These are phyloP conservation scores for Hypoxylon lienhwacheense DNA, from an alignment of 495 filamentous ascomycete genomes.

Conservation along the genomic window DNA sequence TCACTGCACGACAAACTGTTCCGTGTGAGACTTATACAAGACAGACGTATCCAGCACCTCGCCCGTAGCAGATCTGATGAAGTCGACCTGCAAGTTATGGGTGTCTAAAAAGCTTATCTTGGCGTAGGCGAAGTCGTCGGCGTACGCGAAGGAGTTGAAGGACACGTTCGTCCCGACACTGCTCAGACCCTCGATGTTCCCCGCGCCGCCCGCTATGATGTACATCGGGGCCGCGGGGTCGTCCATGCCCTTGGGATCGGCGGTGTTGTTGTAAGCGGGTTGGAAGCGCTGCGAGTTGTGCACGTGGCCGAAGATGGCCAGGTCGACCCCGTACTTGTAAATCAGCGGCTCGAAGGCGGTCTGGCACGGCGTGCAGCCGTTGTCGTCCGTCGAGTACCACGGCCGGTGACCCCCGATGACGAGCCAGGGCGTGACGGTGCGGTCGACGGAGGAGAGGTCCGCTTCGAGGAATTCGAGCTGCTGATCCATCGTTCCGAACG, in stretches of 20 bases:
- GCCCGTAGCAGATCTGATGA: slow-evolving; percentile 53
- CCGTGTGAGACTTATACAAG: slow-evolving; percentile 55
- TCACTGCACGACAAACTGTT: slow-evolving; percentile 55
- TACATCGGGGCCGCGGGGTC: slow-evolving; percentile 61
- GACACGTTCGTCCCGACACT: slow-evolving; percentile 45
- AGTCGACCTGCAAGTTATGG: slow-evolving; percentile 41
- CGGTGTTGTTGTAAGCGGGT: slow-evolving; percentile 45
- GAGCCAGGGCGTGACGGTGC: slow-evolving; percentile 58
- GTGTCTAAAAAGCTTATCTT: slow-evolving; percentile 40
- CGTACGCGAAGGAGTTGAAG: slow-evolving; percentile 59
- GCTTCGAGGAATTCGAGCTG: slow-evolving; percentile 52
- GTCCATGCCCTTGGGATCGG: slow-evolving; percentile 50
- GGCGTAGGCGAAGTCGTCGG: slow-evolving; percentile 59
- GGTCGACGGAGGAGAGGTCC: slow-evolving; percentile 52
- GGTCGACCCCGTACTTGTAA: slow-evolving; percentile 62
- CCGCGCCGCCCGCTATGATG: slow-evolving; percentile 51
- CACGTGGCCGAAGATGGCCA: slow-evolving; percentile 63
- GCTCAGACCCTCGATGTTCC: slow-evolving; percentile 48
- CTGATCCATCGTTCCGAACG: slow-evolving; percentile 50
- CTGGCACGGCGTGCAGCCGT: slow-evolving; percentile 56
- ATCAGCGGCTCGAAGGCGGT: slow-evolving; percentile 60
- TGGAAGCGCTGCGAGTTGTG: slow-evolving; percentile 57
- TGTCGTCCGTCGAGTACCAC: slow-evolving; percentile 55
- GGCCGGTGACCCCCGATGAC: slow-evolving; percentile 63
- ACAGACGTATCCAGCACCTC: slow-evolving; percentile 54